Evolutionary conservation across 164 flowering plant genomes (phyloP).

Genomic region (Annona squamosa): DNA sequence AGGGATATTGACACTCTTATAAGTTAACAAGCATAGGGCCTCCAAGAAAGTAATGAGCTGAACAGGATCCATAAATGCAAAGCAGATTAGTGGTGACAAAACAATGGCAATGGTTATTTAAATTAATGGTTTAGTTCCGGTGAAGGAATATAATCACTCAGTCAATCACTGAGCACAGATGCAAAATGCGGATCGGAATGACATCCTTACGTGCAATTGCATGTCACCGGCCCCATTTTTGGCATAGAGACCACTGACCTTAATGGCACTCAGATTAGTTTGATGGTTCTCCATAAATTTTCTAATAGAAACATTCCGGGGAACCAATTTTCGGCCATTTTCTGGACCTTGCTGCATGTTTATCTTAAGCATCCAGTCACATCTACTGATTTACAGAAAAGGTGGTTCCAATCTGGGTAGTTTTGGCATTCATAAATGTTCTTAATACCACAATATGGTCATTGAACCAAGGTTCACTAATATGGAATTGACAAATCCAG

Average conservation of each 20-base stretch:
- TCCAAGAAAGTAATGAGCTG: background rate
- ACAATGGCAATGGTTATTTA: background rate
- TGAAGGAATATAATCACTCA: background rate
- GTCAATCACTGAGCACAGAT: background rate
- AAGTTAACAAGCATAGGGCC: background rate
- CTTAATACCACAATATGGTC: background rate
- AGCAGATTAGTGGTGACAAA: background rate
- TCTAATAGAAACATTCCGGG: background rate
- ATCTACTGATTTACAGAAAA: background rate
- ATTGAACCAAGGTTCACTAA: background rate
- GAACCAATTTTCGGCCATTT: background rate
- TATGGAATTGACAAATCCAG: background rate
- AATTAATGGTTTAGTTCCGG: background rate
- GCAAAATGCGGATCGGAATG: background rate
- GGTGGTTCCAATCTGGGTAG: background rate
- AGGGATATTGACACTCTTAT: background rate
- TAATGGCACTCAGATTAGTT: background rate
- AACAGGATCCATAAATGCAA: background rate
- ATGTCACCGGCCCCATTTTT: background rate
- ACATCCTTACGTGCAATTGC: background rate
- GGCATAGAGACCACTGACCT: background rate
- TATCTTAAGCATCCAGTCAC: background rate
- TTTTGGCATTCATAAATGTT: background rate
- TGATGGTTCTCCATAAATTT: background rate
- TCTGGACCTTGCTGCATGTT: background rate